These are phyloP conservation scores for Penicillium frequentans DNA, from an alignment of 2,329 filamentous ascomycete species.

Conservation along the genomic window DNA sequence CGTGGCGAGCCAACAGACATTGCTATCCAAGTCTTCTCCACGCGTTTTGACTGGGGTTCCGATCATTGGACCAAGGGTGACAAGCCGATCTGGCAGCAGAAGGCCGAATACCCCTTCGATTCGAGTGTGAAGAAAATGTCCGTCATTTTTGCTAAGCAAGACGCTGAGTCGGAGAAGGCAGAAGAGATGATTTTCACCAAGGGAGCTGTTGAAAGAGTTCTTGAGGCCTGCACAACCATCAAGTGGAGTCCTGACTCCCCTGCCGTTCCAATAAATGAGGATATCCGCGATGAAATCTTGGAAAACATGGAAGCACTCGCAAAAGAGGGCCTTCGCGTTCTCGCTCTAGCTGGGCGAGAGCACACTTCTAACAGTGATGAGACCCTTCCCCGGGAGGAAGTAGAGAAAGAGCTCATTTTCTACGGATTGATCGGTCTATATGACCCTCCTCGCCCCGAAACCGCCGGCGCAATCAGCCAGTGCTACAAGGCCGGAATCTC, in stretches of 20 bases:
- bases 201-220: constrained; percentile 66
- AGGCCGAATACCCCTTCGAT: constrained; percentile 72
- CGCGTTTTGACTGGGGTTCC: constrained; percentile 65
- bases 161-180: constrained; percentile 17
- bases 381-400: constrained; percentile 51
- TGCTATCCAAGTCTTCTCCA: constrained; percentile 72
- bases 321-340: constrained; percentile 66
- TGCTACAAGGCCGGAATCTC: constrained; percentile 73
- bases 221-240: constrained; percentile 61
- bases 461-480: constrained; percentile 68
- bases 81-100: constrained; percentile 55
- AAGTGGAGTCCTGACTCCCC: constrained; percentile 42
- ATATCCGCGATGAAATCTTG: constrained; percentile 58
- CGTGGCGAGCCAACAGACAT: constrained; percentile 71
- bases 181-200: constrained; percentile 42
- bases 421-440: constrained; percentile 84
- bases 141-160: constrained; percentile 57
- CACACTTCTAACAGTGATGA: constrained; percentile 16
- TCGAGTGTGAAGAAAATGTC: constrained; percentile 77
- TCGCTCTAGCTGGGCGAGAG: constrained; percentile 59
- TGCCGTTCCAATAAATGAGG: constrained; percentile 51
- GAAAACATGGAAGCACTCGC: constrained; percentile 69
- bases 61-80: constrained; percentile 53
- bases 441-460: constrained; percentile 80
- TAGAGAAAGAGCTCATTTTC: constrained; percentile 70